Evolutionary conservation across 331 rosid genomes (phyloP).

Genomic region (Pyracantha coccinea): DNA sequence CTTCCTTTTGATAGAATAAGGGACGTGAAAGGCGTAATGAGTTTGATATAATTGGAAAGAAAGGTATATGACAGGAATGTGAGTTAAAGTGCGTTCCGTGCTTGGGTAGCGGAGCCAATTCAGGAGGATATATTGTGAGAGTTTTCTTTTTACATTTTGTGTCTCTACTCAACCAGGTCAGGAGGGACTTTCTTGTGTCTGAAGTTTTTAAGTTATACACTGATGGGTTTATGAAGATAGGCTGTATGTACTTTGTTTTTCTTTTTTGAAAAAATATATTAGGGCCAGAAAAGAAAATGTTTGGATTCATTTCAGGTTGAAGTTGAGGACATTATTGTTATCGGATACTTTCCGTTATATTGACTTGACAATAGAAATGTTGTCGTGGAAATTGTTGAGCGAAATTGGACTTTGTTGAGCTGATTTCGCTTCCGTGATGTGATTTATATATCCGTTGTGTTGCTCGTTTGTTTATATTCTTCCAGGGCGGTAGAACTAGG

Average conservation of each 20-base stretch:
- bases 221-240: background rate
- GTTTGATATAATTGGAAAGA: conserved; percentile 41
- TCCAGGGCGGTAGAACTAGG: background rate
- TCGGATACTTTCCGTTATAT: background rate
- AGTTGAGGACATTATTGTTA: background rate
- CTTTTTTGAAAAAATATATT: background rate
- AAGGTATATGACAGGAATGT: conserved; percentile 23
- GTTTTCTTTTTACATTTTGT: background rate
- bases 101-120: conserved; percentile 23
- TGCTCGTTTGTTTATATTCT: background rate
- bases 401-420: no score
- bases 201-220: background rate
- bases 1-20: conserved; percentile 36
- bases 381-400: background rate
- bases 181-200: conserved; percentile 1
- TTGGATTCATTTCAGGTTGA: conserved; percentile 1
- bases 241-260: background rate
- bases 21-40: conserved; percentile 17
- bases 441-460: background rate
- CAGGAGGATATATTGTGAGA: conserved; percentile 28
- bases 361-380: background rate
- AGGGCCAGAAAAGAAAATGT: background rate
- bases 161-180: background rate
- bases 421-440: background rate
- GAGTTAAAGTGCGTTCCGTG: conserved; percentile 26